Base-by-base conservation (phyloP, 805 yeast species). In the Candida ulmi region DNA sequence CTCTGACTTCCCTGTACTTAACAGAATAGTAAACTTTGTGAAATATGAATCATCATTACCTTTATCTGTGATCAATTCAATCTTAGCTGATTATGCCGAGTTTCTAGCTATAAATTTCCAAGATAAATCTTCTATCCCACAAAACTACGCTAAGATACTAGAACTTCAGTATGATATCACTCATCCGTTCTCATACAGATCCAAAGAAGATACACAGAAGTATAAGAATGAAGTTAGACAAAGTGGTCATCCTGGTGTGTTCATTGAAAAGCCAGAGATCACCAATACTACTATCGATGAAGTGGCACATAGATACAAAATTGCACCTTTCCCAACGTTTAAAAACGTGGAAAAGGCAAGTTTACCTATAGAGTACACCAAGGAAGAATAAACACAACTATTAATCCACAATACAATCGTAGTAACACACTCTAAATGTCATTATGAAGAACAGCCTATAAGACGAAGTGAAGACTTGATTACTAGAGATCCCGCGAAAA, bases 291-390 rank as follows among this genome's bases (percentile, higher is more conserved):
- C 62, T 11, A 45, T 58, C 12, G 59, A 59, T 4, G 45, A 40
- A 16, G 38, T 52, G 2, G 45, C 50, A 3, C 36, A 42, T 16
- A 30, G 30, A 16, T 13, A 17, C 8, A 30, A 32, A n/a, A 54
- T 59, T 1, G 62, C 69, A 7, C 48, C 59, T 2, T 41, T 78
- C 17, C 91, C 90, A 2, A 63, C 69, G 5, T 80, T 80, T 55
- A 74, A 70, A 45, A 78, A 79, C 51, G 77, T 80, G 8, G 90
- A 83, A 47, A 78, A 76, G 54, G 83, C 85, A 5, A 64, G 65
- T 39, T 61, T 65, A 17, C 63, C 73, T 11, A 62, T 74, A 1
- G 66, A 63, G 27, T 74, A 71, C 45, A 63, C 63, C 8, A 18
- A 41, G 16, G 43, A 51, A 23, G 40, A 38, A 17, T 42, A 50